Conservation (phyloP, 2,329 filamentous ascomycete genomes). For the Aspergillus aculeatus region DNA sequence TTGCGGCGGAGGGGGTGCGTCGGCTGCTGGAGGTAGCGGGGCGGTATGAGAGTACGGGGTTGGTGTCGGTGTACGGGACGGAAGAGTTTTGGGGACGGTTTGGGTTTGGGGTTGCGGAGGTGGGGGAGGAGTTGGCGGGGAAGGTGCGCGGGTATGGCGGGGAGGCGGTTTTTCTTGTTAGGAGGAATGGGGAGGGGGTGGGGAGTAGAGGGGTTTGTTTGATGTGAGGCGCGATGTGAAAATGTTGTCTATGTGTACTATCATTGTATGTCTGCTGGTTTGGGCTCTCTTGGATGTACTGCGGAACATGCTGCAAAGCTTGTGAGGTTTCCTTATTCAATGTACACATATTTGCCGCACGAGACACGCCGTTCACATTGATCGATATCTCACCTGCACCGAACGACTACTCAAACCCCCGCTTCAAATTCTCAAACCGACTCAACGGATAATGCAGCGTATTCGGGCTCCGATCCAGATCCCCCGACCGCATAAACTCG, state of each 20-base stretch:
- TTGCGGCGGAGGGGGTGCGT: background rate
- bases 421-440: conserved; percentile 50
- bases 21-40: background rate
- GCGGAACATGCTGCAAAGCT: too few relatives aligned
- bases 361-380: background rate
- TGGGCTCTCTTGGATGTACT: too few relatives aligned
- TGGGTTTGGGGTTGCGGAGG: background rate
- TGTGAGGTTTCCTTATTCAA: too few relatives aligned
- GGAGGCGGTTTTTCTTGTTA: too few relatives aligned
- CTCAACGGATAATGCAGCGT: conserved; percentile 52
- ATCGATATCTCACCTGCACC: background rate
- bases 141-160: conserved; percentile 7
- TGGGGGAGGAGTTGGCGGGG: background rate
- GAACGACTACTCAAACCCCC: background rate
- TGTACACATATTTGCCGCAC: background rate
- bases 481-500: conserved; percentile 27
- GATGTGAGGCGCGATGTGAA: too few relatives aligned
- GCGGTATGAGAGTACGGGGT: background rate
- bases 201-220: background rate
- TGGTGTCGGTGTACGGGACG: conserved; percentile 11
- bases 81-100: conserved; percentile 5
- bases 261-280: too few relatives aligned
- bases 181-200: too few relatives aligned
- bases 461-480: conserved; percentile 50
- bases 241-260: too few relatives aligned